Percentiles rank a stretch among this genome's conserved stretches.
Conservation (phyloP, 192 early-diverging fungal genomes). For the Rhizophagus clarus region DNA sequence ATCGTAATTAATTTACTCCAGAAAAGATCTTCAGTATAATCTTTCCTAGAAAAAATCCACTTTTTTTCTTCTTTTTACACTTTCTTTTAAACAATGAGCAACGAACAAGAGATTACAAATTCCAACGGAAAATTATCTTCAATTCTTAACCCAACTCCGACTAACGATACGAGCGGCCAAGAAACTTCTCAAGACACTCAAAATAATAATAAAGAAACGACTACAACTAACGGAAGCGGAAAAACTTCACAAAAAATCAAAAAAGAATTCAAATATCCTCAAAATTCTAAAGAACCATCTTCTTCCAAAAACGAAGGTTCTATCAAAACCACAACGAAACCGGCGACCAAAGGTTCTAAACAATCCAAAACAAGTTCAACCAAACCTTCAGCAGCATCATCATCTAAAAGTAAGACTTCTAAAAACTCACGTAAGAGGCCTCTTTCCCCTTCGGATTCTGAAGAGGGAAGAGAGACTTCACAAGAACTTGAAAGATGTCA, state of each 20-base stretch:
- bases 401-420: not conserved
- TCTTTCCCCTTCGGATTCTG: not conserved
- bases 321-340: not conserved
- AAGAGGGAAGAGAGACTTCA: not conserved
- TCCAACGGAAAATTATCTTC: not conserved
- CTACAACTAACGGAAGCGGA: not conserved
- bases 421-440: not conserved
- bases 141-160: not conserved
- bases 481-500: not conserved
- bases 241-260: not conserved
- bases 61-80: not conserved
- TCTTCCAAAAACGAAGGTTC: not conserved
- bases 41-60: too few species aligned
- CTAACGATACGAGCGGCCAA: not conserved
- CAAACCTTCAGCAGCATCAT: not conserved
- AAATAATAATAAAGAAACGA: not conserved
- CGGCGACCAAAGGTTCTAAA: too few species aligned
- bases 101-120: not conserved
- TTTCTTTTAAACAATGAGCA: not conserved
- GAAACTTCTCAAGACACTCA: not conserved
- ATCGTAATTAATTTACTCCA: too few species aligned
- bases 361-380: not conserved
- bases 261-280: not conserved
- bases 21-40: too few species aligned
- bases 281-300: not conserved